Evolutionary conservation across 495 filamentous ascomycete genomes (phyloP), one percentile per base, ranked within the genome.

Genomic region (Achaetomiella virescens): DNA sequence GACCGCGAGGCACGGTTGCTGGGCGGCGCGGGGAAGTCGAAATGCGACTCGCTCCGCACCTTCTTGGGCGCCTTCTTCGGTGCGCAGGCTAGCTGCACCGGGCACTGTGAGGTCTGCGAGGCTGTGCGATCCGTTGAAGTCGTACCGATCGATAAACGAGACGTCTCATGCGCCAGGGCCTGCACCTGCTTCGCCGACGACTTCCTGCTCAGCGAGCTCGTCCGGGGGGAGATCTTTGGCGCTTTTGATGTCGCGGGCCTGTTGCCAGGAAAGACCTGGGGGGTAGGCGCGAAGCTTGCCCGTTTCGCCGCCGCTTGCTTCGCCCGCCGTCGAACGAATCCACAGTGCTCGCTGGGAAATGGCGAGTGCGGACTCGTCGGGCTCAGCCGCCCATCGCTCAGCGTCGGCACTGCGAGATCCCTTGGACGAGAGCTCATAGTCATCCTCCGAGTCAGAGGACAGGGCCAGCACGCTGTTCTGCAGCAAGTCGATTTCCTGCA

Each of bases 361-460:
- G 64, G 54, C 0, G 67, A 70, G 4, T 61, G 61, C 9, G 62
- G 64, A 37, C 64, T 67, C 15, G 63, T 61, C 15, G 66, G 66
- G 35, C 66, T 69, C 8, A 53, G 43, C 44, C 63, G 66, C 12
- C 65, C 66, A 12, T 65, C 64, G 52, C 65, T 67, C 25, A 60
- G 35, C 2, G 58, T 15, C 14, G 62, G 64, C 15, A 66, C 59
- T 3, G 63, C 48, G 61, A 1, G 63, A 61, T 9, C 58, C 55
- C 25, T 65, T 66, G 18, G 65, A 56, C 4, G 65, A 56, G 21
- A 65, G 66, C 9, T 60, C 63, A 4, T 60, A 63, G 31, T 73
- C 75, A 7, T 75, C 74, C 35, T 77, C 75, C 6, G 76, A 79
- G 46, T 79, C 76, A 0, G 69, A 72, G 0, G 76, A 79, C 4